Evolutionary conservation across 345 rosid species (phyloP).

Genomic region (Eucalyptus marginata): DNA sequence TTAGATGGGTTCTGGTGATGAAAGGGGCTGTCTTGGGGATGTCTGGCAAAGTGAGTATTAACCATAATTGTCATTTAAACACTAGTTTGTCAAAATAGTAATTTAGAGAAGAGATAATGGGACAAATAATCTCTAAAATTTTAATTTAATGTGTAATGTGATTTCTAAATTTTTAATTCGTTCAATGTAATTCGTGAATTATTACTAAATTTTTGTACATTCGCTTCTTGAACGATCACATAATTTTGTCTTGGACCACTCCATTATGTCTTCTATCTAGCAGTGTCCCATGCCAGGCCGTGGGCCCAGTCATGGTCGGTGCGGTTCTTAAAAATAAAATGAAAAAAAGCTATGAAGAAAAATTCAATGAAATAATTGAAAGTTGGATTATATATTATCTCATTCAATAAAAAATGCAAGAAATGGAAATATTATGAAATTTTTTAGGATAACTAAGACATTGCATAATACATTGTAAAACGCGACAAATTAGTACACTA

Average conservation of each 20-base stretch:
- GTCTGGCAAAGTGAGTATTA: neutral
- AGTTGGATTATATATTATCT: neutral
- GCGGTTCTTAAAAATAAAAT: neutral
- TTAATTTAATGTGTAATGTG: accelerated
- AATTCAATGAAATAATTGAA: neutral
- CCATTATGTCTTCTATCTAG: neutral
- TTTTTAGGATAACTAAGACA: neutral
- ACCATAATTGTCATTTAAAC: neutral
- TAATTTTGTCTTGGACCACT: neutral
- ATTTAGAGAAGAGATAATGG: neutral
- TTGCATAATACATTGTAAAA: neutral
- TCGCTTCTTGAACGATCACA: neutral
- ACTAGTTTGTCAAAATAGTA: neutral
- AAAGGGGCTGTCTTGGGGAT: neutral
- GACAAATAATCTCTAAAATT: accelerated
- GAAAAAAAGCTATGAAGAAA: neutral
- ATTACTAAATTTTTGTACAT: neutral
- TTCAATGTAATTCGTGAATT: accelerated
- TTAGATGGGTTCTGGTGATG: neutral
- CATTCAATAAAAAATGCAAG: neutral
- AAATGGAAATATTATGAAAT: neutral
- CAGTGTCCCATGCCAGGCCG: neutral
- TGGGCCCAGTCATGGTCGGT: neutral
- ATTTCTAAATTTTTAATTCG: neutral
- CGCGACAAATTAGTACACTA: neutral